These are phyloP conservation scores for Citrullus amarus DNA, from an alignment of 306 rosid genomes.

Conservation along the genomic window DNA sequence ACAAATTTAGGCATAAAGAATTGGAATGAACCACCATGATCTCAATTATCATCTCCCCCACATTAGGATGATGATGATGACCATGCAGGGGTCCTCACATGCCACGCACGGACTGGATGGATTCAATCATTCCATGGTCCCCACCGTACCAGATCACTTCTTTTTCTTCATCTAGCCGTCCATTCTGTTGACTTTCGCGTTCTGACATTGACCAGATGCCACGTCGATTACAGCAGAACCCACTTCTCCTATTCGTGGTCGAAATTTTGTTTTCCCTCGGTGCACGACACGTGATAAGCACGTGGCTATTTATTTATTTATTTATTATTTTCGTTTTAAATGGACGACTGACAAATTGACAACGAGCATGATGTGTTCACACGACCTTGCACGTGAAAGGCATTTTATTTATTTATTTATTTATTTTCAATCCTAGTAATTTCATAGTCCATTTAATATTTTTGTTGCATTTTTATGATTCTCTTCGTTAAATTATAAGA, in stretches of 20 bases:
- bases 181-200: neutral
- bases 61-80: neutral
- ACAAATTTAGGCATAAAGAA: neutral
- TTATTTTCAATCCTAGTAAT: neutral
- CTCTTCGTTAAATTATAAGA: too few species aligned
- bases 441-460: too few species aligned
- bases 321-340: neutral
- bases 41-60: neutral
- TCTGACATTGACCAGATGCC: neutral
- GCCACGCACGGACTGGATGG: neutral
- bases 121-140: constrained; percentile 4
- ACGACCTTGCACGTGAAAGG: neutral
- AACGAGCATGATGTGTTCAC: neutral
- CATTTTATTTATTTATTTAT: neutral
- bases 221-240: neutral
- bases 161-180: neutral
- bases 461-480: too few species aligned
- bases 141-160: neutral
- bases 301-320: neutral
- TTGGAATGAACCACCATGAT: neutral
- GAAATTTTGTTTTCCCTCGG: neutral
- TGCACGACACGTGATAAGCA: neutral
- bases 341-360: neutral
- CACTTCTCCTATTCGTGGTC: neutral
- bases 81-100: neutral